phyloP scores from a whole-genome alignment of 768 basidiomycete species.

The Collybia sordida region DNA sequence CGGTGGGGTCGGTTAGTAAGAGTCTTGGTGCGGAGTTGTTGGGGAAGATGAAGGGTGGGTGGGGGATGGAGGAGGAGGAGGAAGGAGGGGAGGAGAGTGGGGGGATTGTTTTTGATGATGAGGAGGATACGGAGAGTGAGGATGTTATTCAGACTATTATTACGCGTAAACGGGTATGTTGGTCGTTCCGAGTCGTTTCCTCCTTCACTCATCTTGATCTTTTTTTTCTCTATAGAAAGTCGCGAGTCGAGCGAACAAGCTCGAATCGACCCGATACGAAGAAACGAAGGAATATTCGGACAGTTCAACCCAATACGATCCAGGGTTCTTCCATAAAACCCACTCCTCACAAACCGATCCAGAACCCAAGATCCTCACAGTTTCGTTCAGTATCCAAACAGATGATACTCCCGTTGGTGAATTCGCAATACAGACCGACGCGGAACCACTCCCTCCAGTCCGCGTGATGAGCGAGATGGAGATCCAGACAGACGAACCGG shows the following conservation, averaged over 20 bases:
- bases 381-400: conserved; percentile 58
- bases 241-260: conserved; percentile 54
- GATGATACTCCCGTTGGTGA: conserved; percentile 33
- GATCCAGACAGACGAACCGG: conserved; percentile 65
- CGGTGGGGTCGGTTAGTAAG: conserved; percentile 61
- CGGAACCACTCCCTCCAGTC: conserved; percentile 32
- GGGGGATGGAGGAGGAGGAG: conserved; percentile 36
- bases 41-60: conserved; percentile 53
- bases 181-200: conserved; percentile 47
- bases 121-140: conserved; percentile 63
- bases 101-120: conserved; percentile 35
- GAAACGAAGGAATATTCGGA: conserved; percentile 79
- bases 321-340: conserved; percentile 45
- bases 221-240: conserved; percentile 53
- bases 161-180: conserved; percentile 51
- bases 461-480: conserved; percentile 52
- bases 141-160: conserved; percentile 88
- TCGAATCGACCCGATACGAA: conserved; percentile 42
- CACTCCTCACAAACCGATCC: conserved; percentile 63
- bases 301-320: conserved; percentile 69
- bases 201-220: conserved; percentile 5
- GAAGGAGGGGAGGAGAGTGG: conserved; percentile 39
- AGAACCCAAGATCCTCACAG: conserved; percentile 44
- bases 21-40: conserved; percentile 73
- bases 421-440: conserved; percentile 30